Conservation (phyloP, 257 asterid species). For the Buddleja alternifolia region DNA sequence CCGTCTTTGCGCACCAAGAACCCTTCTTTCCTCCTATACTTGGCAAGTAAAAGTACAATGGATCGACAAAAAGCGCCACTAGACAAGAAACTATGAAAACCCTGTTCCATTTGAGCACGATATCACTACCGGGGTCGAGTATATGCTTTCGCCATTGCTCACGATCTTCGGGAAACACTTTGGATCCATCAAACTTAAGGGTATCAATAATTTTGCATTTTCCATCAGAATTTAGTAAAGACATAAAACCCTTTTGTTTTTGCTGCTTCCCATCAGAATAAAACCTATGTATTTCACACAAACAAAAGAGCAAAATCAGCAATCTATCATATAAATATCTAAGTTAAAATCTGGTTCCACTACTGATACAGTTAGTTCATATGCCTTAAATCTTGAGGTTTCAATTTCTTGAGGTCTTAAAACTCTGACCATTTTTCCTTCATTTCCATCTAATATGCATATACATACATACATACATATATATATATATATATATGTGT, state of each 20-base stretch:
- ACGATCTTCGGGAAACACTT: constrained; percentile 58
- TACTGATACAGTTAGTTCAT: neutral
- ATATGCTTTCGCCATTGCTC: constrained; percentile 65
- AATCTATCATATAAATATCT: neutral
- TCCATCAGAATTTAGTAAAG: constrained; percentile 47
- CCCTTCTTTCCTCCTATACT: constrained; percentile 59
- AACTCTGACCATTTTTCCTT: constrained; percentile 9
- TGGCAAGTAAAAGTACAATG: constrained; percentile 88
- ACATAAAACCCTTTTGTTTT: constrained; percentile 39
- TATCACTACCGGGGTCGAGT: constrained; percentile 89
- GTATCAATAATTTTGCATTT: constrained; percentile 48
- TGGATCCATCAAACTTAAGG: constrained; percentile 60
- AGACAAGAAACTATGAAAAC: constrained; percentile 84
- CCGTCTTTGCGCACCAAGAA: constrained; percentile 75
- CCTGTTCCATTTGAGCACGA: constrained; percentile 90
- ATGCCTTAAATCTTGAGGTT: constrained; percentile 10
- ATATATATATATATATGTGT: too few species aligned
- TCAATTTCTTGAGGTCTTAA: constrained; percentile 19
- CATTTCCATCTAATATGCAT: too few species aligned
- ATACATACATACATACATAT: too few species aligned
- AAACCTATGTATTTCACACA: constrained; percentile 60
- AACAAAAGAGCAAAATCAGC: constrained; percentile 30
- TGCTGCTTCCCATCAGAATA: constrained; percentile 70
- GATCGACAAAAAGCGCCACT: constrained; percentile 84
- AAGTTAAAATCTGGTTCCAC: neutral